These are phyloP conservation scores for Kwoniella sp. DNA, from an alignment of 768 basidiomycete species.

Conservation along the genomic window DNA sequence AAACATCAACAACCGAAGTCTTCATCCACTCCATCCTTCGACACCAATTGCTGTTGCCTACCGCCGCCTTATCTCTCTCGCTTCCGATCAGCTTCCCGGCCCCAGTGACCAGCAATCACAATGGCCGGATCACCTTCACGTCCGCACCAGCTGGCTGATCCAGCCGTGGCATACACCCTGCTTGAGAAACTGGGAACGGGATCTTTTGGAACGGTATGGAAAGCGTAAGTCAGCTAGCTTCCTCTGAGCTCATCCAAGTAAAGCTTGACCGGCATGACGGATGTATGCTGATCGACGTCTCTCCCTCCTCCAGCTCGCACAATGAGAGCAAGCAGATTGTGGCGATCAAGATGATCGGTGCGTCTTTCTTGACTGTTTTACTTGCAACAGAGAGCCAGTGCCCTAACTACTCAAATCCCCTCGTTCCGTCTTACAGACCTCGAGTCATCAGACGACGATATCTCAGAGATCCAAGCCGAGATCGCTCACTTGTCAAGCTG, in stretches of 20 bases:
- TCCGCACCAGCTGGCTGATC: conserved; percentile 60
- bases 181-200: conserved; percentile 97
- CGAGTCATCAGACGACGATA: conserved; percentile 98
- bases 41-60: too few species aligned
- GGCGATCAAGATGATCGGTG: conserved; percentile 98
- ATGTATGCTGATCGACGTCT: not conserved
- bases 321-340: conserved; percentile 92
- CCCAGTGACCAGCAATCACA: not conserved
- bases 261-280: too few species aligned
- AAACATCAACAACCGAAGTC: too few species aligned
- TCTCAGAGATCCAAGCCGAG: conserved; percentile 97
- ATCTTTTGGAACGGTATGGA: conserved; percentile 95
- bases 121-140: conserved; percentile 19
- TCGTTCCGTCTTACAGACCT: conserved; percentile 65
- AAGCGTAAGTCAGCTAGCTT: conserved; percentile 62
- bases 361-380: conserved; percentile 24
- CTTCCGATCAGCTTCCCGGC: too few species aligned
- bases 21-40: too few species aligned
- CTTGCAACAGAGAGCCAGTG: conserved; percentile 1
- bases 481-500: conserved; percentile 94
- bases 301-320: conserved; percentile 63
- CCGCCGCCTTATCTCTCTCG: too few species aligned
- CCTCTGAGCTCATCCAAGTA: too few species aligned
- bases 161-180: conserved; percentile 85
- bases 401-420: conserved; percentile 5